Conservation (phyloP, 148 eudicot species). For the Fagopyrum homotropicum region DNA sequence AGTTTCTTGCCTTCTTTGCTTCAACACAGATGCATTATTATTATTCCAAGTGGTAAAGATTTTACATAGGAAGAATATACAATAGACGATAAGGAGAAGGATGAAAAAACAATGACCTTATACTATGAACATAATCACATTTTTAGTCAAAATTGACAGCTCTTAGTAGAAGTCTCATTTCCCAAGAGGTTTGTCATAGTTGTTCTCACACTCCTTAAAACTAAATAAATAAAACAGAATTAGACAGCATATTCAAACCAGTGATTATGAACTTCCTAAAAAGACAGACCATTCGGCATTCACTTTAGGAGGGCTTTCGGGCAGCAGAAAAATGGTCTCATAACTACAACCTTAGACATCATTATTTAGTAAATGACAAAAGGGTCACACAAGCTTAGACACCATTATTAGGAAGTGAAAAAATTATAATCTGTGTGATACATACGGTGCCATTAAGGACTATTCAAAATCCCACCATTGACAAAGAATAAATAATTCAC, state of each 20-base stretch:
- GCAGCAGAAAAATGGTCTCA: neutral
- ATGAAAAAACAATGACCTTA: neutral
- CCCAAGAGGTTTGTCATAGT: neutral
- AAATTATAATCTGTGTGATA: too few relatives aligned
- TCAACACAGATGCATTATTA: neutral
- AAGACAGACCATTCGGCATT: neutral
- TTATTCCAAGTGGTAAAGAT: neutral
- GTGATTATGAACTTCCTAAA: neutral
- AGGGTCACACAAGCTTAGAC: too few relatives aligned
- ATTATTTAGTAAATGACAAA: too few relatives aligned
- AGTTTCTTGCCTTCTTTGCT: neutral
- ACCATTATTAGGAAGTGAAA: too few relatives aligned
- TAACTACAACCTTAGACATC: too few relatives aligned
- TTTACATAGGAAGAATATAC: neutral
- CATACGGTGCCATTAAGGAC: too few relatives aligned
- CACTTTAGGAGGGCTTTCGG: neutral
- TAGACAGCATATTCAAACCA: neutral
- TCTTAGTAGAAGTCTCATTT: neutral
- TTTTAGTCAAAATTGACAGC: neutral
- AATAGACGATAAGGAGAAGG: neutral
- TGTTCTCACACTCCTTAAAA: neutral
- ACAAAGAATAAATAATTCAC: too few relatives aligned
- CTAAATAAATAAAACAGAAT: neutral
- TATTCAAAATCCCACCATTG: too few relatives aligned
- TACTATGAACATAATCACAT: neutral